phyloP scores from a whole-genome alignment of 1,284 basidiomycete genomes.

The Heterobasidion irregulare region DNA sequence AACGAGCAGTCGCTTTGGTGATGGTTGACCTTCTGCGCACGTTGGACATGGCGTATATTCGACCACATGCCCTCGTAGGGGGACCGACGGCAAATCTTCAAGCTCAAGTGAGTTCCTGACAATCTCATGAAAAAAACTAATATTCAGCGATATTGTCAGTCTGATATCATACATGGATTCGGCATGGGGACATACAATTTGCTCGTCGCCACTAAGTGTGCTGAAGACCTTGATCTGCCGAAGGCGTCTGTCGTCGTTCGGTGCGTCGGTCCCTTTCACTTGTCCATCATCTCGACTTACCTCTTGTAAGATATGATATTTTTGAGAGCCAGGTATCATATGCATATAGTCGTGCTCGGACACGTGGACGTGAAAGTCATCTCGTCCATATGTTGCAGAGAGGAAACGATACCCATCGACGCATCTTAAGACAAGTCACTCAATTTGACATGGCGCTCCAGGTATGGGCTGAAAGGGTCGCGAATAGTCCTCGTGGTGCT shows the following conservation, averaged over 20 bases:
- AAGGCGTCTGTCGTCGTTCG: slow-evolving; percentile 47
- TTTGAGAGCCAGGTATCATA: slow-evolving; percentile 54
- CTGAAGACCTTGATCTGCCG: slow-evolving; percentile 51
- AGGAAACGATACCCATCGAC: slow-evolving; percentile 45
- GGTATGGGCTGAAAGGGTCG: slow-evolving; percentile 39
- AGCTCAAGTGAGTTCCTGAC: slow-evolving; percentile 26
- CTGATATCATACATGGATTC: slow-evolving; percentile 39
- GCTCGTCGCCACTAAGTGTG: slow-evolving; percentile 46
- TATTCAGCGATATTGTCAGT: slow-evolving; percentile 19
- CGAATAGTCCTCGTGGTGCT: slow-evolving; percentile 27
- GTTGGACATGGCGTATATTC: slow-evolving; percentile 18
- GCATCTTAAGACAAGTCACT: slow-evolving; percentile 28
- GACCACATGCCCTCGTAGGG: slow-evolving; percentile 16
- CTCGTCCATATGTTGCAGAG: slow-evolving; percentile 58
- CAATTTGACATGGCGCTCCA: slow-evolving; percentile 21
- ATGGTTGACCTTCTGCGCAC: slow-evolving; percentile 35
- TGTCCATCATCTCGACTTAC: not conserved
- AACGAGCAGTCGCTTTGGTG: slow-evolving; percentile 31
- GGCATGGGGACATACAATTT: slow-evolving; percentile 49
- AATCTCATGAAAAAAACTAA: not conserved
- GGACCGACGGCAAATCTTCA: slow-evolving; percentile 25
- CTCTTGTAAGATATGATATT: slow-evolving; percentile 43
- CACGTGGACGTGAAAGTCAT: slow-evolving; percentile 37
- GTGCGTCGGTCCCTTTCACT: slow-evolving; percentile 26
- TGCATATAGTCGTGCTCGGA: slow-evolving; percentile 39